Evolutionary conservation across 2,329 filamentous ascomycete species (phyloP), one percentile per base, ranked within the genome.

Genomic region (Sarocladium strictum): DNA sequence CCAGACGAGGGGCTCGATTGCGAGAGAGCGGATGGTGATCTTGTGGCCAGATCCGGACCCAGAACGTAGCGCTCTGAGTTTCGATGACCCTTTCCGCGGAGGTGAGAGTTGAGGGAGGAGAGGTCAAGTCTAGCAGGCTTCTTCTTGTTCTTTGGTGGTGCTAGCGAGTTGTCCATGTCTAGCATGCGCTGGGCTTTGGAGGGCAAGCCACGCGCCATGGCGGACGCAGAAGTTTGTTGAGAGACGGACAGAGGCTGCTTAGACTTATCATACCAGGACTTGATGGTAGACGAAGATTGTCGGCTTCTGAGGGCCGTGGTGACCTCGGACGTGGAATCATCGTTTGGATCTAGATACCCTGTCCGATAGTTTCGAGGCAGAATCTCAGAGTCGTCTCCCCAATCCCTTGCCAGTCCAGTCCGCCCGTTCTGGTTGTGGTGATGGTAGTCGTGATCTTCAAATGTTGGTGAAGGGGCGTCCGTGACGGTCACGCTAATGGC

Each of bases 191-290:
- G 72, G 0, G 74, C 69, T 59, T 81, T 81, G 43, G 69, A 62
- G 0, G 79, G 77, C 4, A 76, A 63, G 3, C 78, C 79, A 59
- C 79, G 81, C 21, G 79, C 78, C 74, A 83, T 83, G 56, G 79
- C 76, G 1, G 79, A 81, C 41, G 72, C 76, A 0, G 79, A 81
- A 0, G 80, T 82, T 62, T 83, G 80, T 60, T 82, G 80, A 1
- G 79, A 81, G 57, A 81, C 76, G n/a, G 77, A 72, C 4, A 83
- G 70, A 11, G 79, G 78, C 49, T 79, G 71, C 60, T 79, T 80
- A 4, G 76, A 64, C 61, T 78, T 77, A 65, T 83, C 79, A 64
- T 83, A 83, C 65, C 76, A 80, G 1, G 79, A 80, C 29, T 70
- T 70, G 56, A 82, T 74, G n/a, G 79, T 82, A 3, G 79, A 81